Percentiles rank a stretch among this genome's conserved stretches.
Evolutionary conservation across 805 yeast genomes (phyloP).

Genomic region (Myxozyma monticola): DNA sequence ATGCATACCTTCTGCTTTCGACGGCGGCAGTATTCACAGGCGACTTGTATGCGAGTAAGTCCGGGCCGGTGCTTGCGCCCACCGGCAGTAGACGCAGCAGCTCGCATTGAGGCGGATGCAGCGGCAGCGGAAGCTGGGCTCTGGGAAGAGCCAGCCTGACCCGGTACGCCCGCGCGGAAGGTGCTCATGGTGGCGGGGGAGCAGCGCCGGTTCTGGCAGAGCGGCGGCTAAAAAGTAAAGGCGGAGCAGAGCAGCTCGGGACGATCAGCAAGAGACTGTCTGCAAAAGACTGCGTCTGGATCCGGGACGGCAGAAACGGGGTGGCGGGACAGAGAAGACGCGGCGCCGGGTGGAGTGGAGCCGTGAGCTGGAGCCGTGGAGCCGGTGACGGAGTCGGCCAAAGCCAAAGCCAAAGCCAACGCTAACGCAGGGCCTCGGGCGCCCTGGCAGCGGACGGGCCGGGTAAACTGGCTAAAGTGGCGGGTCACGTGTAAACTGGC

Average conservation of each 20-base stretch:
- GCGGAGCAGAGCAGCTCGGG: not conserved
- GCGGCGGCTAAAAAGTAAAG: not conserved
- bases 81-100: not conserved
- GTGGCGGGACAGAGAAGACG: not conserved
- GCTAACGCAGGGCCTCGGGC: too few species aligned
- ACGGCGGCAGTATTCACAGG: conserved; percentile 22
- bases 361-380: too few species aligned
- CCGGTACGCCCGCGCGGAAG: not conserved
- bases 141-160: not conserved
- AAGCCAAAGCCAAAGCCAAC: too few species aligned
- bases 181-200: not conserved
- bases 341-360: not conserved
- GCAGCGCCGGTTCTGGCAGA: not conserved
- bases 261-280: not conserved
- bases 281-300: not conserved
- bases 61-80: conserved; percentile 17
- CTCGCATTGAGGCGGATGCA: not conserved
- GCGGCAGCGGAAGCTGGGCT: not conserved
- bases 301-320: too few species aligned
- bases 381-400: too few species aligned
- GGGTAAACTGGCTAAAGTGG: too few species aligned
- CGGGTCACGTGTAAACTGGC: too few species aligned
- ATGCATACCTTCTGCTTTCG: conserved; percentile 15
- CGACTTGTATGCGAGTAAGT: conserved; percentile 17
- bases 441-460: too few species aligned